A percentile compares a stretch with the other conserved stretches of the same genome.
These are phyloP conservation scores for Erysiphe neolycopersici DNA, from an alignment of 2,329 filamentous ascomycete species.

Conservation along the genomic window DNA sequence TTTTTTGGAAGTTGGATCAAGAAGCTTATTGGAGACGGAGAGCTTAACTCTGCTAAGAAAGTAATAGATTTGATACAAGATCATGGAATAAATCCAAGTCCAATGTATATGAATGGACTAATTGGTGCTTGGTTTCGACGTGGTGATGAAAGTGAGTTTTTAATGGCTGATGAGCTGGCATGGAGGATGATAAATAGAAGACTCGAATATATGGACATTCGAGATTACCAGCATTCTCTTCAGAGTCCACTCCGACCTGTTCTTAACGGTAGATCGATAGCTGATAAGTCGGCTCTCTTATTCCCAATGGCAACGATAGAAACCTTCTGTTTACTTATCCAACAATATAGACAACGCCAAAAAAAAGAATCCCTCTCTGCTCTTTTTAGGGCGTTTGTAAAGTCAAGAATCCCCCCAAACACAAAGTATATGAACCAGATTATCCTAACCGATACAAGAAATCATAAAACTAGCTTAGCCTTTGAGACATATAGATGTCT, in stretches of 20 bases:
- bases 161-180: conserved; percentile 38
- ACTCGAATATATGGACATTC: conserved; percentile 31
- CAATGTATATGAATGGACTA: conserved; percentile 58
- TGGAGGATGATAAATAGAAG: conserved; percentile 54
- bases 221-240: conserved; percentile 2
- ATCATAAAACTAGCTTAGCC: conserved; percentile 5
- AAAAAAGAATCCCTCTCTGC: conserved; percentile 29
- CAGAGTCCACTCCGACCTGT: conserved; percentile 3
- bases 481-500: conserved; percentile 9
- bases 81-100: conserved; percentile 37
- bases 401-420: conserved; percentile 38
- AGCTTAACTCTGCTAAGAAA: conserved; percentile 41
- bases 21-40: conserved; percentile 45
- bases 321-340: conserved; percentile 49
- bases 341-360: conserved; percentile 39
- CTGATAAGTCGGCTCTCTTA: conserved; percentile 14
- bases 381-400: conserved; percentile 33
- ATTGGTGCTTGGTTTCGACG: conserved; percentile 53
- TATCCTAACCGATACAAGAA: conserved; percentile 20
- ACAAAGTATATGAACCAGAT: conserved; percentile 60
- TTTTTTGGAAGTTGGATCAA: conserved; percentile 80
- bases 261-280: conserved; percentile 2
- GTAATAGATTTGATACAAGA: conserved; percentile 54
- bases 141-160: conserved; percentile 23
- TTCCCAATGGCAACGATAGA: conserved; percentile 42